Percentiles rank a stretch among this genome's conserved stretches.
phyloP scores from a whole-genome alignment of 2,329 filamentous ascomycete species.

The Neoscytalidium dimidiatum region DNA sequence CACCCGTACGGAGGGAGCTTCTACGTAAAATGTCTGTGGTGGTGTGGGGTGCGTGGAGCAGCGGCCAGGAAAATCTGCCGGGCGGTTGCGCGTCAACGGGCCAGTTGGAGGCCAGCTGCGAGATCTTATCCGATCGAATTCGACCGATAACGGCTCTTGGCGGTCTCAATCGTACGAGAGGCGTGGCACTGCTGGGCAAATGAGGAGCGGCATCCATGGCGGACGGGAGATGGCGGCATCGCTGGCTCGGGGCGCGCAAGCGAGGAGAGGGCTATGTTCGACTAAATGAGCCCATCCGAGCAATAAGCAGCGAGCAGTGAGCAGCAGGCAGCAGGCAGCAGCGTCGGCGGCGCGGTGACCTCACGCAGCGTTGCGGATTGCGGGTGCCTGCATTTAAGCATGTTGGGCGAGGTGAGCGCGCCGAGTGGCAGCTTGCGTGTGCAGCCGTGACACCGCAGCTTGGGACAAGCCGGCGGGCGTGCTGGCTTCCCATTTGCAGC shows the following conservation, averaged over 20 bases:
- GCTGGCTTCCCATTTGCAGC: background rate
- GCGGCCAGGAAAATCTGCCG: background rate
- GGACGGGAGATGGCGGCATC: background rate
- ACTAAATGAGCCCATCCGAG: background rate
- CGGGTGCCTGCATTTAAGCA: slow-evolving; percentile 8
- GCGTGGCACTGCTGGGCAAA: background rate
- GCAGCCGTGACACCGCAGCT: background rate
- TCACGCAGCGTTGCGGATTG: background rate
- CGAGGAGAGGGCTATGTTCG: background rate
- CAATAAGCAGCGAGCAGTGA: background rate
- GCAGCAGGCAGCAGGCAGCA: background rate
- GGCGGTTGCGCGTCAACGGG: background rate
- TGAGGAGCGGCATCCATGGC: background rate
- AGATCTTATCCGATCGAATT: background rate
- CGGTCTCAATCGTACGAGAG: background rate
- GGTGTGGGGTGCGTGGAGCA: background rate
- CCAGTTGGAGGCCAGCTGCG: background rate
- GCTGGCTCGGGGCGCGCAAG: background rate
- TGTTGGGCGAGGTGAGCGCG: background rate
- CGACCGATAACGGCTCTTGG: background rate
- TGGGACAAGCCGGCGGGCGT: background rate
- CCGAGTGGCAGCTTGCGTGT: background rate
- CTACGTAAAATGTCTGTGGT: slow-evolving; percentile 9
- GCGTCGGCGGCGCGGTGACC: background rate
- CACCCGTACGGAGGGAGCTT: background rate